Conservation (phyloP, 306 rosid species). For the Arachis stenosperma region DNA sequence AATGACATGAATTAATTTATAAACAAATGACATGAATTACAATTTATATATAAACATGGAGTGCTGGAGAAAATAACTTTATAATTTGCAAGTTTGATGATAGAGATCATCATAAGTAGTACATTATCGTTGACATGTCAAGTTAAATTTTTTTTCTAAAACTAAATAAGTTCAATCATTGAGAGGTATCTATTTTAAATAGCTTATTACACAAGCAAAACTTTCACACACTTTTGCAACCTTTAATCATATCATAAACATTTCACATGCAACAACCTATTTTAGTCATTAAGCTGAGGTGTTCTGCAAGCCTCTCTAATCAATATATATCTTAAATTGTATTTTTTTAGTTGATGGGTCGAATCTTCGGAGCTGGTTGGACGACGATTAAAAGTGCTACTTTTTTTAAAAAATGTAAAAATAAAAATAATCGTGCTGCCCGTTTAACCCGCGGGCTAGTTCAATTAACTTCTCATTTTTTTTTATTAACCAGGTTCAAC, state of each 20-base stretch:
- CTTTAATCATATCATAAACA: not conserved
- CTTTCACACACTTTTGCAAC: slow-evolving; percentile 10
- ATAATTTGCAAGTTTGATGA: no score
- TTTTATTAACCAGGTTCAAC: no score
- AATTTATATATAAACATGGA: no score
- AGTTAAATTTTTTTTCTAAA: not conserved
- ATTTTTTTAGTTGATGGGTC: no score
- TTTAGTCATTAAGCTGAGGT: not conserved
- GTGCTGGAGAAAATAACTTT: no score
- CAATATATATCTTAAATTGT: not conserved
- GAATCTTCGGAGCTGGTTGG: no score
- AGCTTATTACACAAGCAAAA: slow-evolving; percentile 23
- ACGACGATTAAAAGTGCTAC: no score
- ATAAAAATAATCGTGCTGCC: no score
- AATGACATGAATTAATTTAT: not conserved
- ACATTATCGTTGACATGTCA: not conserved
- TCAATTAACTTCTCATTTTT: no score
- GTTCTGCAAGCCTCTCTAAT: not conserved
- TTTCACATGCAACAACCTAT: not conserved
- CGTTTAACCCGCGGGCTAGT: no score
- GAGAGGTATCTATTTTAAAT: not conserved
- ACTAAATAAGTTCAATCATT: not conserved
- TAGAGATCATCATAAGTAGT: no score
- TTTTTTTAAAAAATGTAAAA: no score
- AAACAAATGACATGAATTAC: not conserved